A percentile compares a stretch with the other conserved stretches of the same genome.
These are phyloP conservation scores for Tulasnella calospora DNA, from an alignment of 768 basidiomycete species.

Conservation along the genomic window DNA sequence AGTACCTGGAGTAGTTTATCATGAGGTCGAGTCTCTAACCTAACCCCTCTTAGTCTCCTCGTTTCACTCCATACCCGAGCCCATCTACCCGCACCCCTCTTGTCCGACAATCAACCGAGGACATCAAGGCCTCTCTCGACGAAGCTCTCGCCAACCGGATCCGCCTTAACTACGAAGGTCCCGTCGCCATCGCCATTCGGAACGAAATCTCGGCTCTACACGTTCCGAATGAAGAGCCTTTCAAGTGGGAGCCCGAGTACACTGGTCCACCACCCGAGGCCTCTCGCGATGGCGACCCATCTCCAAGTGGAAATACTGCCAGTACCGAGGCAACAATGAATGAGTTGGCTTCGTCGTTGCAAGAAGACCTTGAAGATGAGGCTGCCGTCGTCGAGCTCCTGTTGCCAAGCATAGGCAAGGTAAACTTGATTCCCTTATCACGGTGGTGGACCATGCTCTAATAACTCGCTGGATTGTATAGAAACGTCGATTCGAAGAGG, in stretches of 20 bases:
- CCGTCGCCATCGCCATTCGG: neutral
- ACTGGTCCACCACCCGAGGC: neutral
- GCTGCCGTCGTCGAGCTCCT: neutral
- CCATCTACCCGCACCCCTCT: neutral
- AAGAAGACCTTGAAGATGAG: neutral
- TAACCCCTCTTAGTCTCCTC: neutral
- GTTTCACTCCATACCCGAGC: neutral
- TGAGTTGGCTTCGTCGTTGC: too few species aligned
- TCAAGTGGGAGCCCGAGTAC: constrained; percentile 1
- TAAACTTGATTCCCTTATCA: neutral
- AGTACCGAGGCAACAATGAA: too few species aligned
- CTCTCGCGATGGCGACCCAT: neutral
- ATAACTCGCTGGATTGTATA: neutral
- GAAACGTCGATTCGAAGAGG: neutral
- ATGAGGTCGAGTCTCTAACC: too few species aligned
- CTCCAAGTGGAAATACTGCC: too few species aligned
- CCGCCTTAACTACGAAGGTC: neutral
- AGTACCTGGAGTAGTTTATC: too few species aligned
- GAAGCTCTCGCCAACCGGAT: neutral
- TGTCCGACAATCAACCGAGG: neutral
- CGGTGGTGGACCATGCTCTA: neutral
- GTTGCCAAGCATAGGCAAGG: neutral
- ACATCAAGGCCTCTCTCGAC: neutral
- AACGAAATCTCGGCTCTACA: neutral
- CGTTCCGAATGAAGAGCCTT: neutral